A percentile compares a stretch with the other conserved stretches of the same genome.
Conservation (phyloP, 2,329 filamentous ascomycete species). For the Myriosclerotinia duriaeana region DNA sequence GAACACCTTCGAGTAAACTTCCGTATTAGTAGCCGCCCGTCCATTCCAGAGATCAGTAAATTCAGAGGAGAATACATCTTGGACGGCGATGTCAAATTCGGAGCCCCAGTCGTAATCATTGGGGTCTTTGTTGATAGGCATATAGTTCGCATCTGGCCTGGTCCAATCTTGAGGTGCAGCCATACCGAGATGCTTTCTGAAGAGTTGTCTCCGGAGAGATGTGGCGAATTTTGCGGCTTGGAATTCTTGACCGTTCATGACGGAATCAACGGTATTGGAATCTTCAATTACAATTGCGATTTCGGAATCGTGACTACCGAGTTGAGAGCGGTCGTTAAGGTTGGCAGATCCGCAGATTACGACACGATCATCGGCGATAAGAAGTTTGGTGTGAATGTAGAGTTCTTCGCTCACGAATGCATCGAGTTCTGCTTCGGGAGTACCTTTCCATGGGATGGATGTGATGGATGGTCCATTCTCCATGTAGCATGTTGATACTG, state of each 20-base stretch:
- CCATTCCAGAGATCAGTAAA: slow-evolving; percentile 72
- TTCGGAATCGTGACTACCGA: slow-evolving; percentile 82
- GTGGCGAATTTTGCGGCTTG: slow-evolving; percentile 73
- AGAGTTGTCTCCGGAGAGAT: slow-evolving; percentile 79
- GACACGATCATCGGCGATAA: slow-evolving; percentile 78
- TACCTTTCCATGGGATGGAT: slow-evolving; percentile 54
- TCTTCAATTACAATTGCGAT: slow-evolving; percentile 90
- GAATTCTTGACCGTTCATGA: slow-evolving; percentile 72
- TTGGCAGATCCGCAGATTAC: slow-evolving; percentile 75
- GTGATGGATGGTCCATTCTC: slow-evolving; percentile 69
- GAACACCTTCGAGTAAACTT: slow-evolving; percentile 78
- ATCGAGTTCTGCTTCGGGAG: slow-evolving; percentile 55
- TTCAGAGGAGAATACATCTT: slow-evolving; percentile 67
- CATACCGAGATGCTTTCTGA: slow-evolving; percentile 87
- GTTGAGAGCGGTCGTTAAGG: slow-evolving; percentile 66
- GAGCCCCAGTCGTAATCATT: slow-evolving; percentile 76
- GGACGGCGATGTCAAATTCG: slow-evolving; percentile 64
- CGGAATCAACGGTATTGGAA: slow-evolving; percentile 64
- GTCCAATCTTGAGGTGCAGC: slow-evolving; percentile 72
- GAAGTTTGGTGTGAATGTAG: slow-evolving; percentile 65
- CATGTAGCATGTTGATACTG: slow-evolving; percentile 81
- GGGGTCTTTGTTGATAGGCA: slow-evolving; percentile 65
- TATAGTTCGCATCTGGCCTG: slow-evolving; percentile 69
- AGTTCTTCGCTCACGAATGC: slow-evolving; percentile 63
- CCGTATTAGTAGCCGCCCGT: slow-evolving; percentile 75